Conservation (phyloP, 306 rosid species). For the Corylus americana region DNA sequence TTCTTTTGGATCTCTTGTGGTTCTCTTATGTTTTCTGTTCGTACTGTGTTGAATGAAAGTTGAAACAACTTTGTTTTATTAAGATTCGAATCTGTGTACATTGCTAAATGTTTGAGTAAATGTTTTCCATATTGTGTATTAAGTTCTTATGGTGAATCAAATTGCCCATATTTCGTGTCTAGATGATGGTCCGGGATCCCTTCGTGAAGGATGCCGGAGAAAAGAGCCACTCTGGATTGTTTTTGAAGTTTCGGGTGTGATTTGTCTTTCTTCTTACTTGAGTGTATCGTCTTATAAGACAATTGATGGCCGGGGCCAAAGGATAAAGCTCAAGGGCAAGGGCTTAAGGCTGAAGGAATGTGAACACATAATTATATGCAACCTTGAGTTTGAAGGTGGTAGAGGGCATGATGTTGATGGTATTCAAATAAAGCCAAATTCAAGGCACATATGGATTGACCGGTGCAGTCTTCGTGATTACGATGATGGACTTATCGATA, state of each 20-base stretch:
- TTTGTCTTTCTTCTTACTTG: slow-evolving; percentile 35
- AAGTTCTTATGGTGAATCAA: neutral
- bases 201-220: slow-evolving; percentile 68
- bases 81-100: neutral
- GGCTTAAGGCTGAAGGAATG: slow-evolving; percentile 46
- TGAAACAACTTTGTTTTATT: neutral
- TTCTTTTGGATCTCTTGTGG: neutral
- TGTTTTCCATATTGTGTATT: neutral
- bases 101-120: neutral
- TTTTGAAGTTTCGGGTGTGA: slow-evolving; percentile 64
- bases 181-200: slow-evolving; percentile 87
- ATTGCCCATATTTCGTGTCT: slow-evolving; percentile 6
- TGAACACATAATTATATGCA: slow-evolving; percentile 39
- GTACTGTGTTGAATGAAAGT: neutral
- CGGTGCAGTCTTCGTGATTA: slow-evolving; percentile 44
- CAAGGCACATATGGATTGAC: slow-evolving; percentile 45
- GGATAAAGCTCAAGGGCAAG: slow-evolving; percentile 36
- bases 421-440: slow-evolving; percentile 42
- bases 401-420: slow-evolving; percentile 47
- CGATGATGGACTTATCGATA: slow-evolving; percentile 43
- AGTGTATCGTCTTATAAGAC: slow-evolving; percentile 40
- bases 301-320: slow-evolving; percentile 40
- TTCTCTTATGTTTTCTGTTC: neutral
- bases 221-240: slow-evolving; percentile 74
- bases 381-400: slow-evolving; percentile 43